A percentile compares a stretch with the other conserved stretches of the same genome.
Evolutionary conservation across 179 eudicot species (phyloP).

Genomic region (Camellia oleifera): DNA sequence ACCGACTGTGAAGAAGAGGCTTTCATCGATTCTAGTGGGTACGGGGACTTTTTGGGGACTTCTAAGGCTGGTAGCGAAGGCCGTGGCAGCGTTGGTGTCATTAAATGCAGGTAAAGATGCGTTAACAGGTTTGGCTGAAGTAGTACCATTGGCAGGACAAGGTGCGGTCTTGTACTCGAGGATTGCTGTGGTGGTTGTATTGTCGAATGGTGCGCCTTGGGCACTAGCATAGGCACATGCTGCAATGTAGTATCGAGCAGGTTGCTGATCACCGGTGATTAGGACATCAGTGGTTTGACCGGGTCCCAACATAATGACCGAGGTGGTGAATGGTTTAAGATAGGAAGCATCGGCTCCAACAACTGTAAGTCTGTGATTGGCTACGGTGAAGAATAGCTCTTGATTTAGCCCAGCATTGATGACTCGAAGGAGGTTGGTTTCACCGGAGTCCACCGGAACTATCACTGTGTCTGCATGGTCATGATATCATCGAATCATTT

Average conservation of each 20-base stretch:
- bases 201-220: constrained; percentile 61
- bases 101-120: constrained; percentile 54
- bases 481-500: constrained; percentile 2
- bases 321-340: constrained; percentile 54
- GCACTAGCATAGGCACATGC: constrained; percentile 57
- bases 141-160: constrained; percentile 34
- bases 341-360: constrained; percentile 74
- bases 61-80: constrained; percentile 42
- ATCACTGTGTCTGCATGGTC: constrained; percentile 41
- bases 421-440: constrained; percentile 55
- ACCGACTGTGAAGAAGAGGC: constrained; percentile 50
- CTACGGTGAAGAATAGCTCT: constrained; percentile 66
- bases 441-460: constrained; percentile 51
- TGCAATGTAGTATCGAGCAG: constrained; percentile 56
- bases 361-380: constrained; percentile 51
- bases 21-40: constrained; percentile 44
- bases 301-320: constrained; percentile 58
- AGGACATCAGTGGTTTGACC: constrained; percentile 69
- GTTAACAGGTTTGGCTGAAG: constrained; percentile 25
- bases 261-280: constrained; percentile 47
- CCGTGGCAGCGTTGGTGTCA: constrained; percentile 45
- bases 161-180: constrained; percentile 46
- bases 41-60: constrained; percentile 37
- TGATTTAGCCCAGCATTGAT: constrained; percentile 62
- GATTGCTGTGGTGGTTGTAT: constrained; percentile 67